phyloP scores from a whole-genome alignment of 2,329 filamentous ascomycete genomes.

The Corniculantispora saksenae region DNA sequence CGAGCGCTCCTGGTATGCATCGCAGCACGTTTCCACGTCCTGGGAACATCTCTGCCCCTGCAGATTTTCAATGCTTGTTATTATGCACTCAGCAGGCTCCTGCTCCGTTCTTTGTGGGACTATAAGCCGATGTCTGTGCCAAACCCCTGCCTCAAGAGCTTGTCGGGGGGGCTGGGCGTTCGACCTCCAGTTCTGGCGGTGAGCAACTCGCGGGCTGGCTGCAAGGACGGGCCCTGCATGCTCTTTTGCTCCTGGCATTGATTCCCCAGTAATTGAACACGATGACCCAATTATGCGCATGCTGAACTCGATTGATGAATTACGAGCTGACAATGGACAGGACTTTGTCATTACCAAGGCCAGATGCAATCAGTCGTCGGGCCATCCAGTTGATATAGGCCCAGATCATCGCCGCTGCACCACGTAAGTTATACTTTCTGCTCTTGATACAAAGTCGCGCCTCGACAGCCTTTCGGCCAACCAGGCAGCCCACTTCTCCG shows the following conservation, averaged over 20 bases:
- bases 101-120: not conserved
- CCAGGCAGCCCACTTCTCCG: not conserved
- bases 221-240: not conserved
- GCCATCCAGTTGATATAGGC: not conserved
- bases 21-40: not conserved
- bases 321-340: no score
- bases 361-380: no score
- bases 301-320: no score
- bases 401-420: not conserved
- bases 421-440: not conserved
- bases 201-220: not conserved
- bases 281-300: no score
- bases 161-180: not conserved
- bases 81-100: conserved; percentile 5
- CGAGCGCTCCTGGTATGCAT: not conserved
- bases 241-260: no score
- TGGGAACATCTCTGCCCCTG: not conserved
- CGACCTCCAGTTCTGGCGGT: conserved; percentile 5
- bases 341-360: no score
- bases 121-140: not conserved
- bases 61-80: not conserved
- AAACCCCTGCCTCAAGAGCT: not conserved
- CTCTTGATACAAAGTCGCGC: not conserved
- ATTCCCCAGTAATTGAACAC: no score
- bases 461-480: not conserved